These are phyloP conservation scores for Thyridium curvatum DNA, from an alignment of 2,329 filamentous ascomycete genomes.

Conservation along the genomic window DNA sequence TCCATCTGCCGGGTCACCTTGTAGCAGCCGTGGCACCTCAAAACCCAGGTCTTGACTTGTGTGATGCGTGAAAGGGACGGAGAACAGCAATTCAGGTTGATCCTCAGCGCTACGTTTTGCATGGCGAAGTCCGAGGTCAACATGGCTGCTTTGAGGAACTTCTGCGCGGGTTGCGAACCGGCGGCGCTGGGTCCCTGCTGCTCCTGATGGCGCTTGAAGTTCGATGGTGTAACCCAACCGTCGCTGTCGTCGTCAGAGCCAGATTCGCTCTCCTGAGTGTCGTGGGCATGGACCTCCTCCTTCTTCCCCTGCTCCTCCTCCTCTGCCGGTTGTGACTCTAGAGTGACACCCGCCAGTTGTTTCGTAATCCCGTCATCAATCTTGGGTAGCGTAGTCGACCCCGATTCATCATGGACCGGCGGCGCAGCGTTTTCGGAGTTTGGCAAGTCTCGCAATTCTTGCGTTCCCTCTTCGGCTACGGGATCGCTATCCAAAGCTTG, in stretches of 20 bases:
- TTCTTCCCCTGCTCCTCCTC: conserved; percentile 18
- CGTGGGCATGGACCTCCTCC: conserved; percentile 25
- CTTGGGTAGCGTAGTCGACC: too few species aligned
- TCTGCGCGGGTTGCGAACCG: conserved; percentile 45
- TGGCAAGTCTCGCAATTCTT: too few species aligned
- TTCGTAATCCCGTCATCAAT: too few species aligned
- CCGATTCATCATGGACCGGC: too few species aligned
- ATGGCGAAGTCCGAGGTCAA: conserved; percentile 96
- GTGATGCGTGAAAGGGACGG: conserved; percentile 76
- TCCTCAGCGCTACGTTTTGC: conserved; percentile 93
- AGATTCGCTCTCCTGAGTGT: too few species aligned
- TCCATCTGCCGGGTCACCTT: conserved; percentile 73
- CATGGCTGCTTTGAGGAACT: conserved; percentile 77
- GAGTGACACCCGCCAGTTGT: too few species aligned
- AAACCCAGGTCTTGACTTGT: conserved; percentile 79
- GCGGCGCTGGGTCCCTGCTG: conserved; percentile 49
- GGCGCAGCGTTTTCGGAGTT: too few species aligned
- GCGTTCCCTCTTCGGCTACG: conserved; percentile 14
- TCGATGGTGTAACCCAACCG: conserved; percentile 92
- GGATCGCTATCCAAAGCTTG: conserved; percentile 25
- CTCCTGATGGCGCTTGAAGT: conserved; percentile 78
- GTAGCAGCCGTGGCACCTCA: conserved; percentile 94
- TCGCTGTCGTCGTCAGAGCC: conserved; percentile 50
- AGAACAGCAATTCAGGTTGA: conserved; percentile 68
- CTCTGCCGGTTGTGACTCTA: not conserved